A percentile compares a stretch with the other conserved stretches of the same genome.
Evolutionary conservation across 495 filamentous ascomycete genomes (phyloP).

Genomic region (Xylaria curta): DNA sequence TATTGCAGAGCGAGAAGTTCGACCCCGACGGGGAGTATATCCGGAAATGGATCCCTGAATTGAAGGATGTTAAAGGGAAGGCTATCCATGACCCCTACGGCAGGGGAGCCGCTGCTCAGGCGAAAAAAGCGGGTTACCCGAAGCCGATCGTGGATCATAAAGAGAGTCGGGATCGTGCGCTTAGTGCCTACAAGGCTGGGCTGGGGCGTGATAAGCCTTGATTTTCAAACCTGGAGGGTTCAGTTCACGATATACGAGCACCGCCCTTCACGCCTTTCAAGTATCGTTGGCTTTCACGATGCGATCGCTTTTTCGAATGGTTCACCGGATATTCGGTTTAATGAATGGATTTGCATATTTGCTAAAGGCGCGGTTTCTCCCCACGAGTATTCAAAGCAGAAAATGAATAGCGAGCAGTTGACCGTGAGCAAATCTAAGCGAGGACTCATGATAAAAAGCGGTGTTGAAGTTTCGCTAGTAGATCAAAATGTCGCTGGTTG

Average conservation of each 20-base stretch:
- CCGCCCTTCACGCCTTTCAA: not conserved
- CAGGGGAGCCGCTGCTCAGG: conserved; percentile 63
- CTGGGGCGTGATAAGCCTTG: conserved; percentile 46
- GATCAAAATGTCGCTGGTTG: not conserved
- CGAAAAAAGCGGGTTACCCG: conserved; percentile 75
- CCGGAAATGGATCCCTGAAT: conserved; percentile 72
- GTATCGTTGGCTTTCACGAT: not conserved
- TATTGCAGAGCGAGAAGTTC: conserved; percentile 86
- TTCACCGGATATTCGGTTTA: not conserved
- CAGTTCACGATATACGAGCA: not conserved
- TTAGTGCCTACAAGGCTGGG: conserved; percentile 76
- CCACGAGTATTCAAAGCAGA: not conserved
- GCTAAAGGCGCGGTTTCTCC: not conserved
- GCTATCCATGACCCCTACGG: conserved; percentile 83
- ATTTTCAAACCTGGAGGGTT: not conserved
- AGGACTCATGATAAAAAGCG: not conserved
- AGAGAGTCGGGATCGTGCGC: conserved; percentile 65
- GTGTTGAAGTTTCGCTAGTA: not conserved
- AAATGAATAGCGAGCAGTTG: not conserved
- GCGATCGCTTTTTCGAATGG: not conserved
- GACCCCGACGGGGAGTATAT: conserved; percentile 74
- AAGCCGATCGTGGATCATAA: conserved; percentile 77
- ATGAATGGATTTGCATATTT: not conserved
- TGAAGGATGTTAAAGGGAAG: conserved; percentile 63
- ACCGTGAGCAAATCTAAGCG: too few species aligned